These are phyloP conservation scores for Pyricularia grisea DNA, from an alignment of 2,329 filamentous ascomycete species.

Conservation along the genomic window DNA sequence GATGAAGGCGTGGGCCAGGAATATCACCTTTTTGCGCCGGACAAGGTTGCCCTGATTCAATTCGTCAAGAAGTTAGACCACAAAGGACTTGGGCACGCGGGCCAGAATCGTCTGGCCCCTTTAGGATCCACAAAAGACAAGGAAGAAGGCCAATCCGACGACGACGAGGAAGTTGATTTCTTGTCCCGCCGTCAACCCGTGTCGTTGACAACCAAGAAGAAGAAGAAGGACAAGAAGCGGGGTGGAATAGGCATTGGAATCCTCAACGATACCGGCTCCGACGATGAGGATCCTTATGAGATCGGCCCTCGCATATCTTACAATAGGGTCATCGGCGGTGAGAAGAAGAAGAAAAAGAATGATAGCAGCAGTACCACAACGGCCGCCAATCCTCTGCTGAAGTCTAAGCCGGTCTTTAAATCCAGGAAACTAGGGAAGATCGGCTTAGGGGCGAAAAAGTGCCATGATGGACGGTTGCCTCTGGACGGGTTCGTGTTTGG, in stretches of 20 bases:
- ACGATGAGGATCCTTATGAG: constrained; percentile 90
- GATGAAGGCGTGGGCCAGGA: neutral
- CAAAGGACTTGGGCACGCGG: constrained; percentile 60
- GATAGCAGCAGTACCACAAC: constrained; percentile 22
- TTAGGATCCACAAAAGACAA: constrained; percentile 17
- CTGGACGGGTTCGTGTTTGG: constrained; percentile 73
- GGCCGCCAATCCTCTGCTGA: constrained; percentile 53
- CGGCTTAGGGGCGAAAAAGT: constrained; percentile 51
- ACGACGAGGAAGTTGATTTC: constrained; percentile 34
- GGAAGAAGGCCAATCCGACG: constrained; percentile 26
- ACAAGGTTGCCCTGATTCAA: constrained; percentile 61
- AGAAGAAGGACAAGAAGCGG: constrained; percentile 30
- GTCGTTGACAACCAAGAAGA: constrained; percentile 32
- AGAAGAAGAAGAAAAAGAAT: constrained; percentile 65
- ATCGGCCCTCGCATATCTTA: constrained; percentile 87
- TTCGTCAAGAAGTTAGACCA: constrained; percentile 58
- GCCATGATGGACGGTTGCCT: constrained; percentile 73
- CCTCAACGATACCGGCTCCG: constrained; percentile 86
- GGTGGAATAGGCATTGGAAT: constrained; percentile 81
- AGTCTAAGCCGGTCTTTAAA: constrained; percentile 64
- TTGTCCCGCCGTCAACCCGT: constrained; percentile 15
- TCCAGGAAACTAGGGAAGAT: constrained; percentile 49
- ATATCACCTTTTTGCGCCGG: constrained; percentile 71
- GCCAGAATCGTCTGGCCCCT: constrained; percentile 42
- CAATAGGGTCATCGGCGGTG: constrained; percentile 69